Evolutionary conservation across 2,329 filamentous ascomycete genomes (phyloP).

Genomic region (Fusarium equiseti): DNA sequence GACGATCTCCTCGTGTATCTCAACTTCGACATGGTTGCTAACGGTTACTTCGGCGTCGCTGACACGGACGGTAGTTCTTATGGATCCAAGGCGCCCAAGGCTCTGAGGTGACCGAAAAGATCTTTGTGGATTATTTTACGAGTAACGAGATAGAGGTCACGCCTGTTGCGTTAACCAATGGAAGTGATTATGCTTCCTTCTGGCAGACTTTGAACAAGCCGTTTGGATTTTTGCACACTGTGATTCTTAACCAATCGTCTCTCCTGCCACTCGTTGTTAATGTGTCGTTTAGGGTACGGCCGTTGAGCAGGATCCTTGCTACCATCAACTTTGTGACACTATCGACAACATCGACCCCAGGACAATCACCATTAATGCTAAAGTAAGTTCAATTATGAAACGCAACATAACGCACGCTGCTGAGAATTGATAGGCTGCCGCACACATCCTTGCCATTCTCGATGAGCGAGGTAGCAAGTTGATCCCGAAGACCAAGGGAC

Average conservation of each 20-base stretch:
- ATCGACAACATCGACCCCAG: conserved; percentile 53
- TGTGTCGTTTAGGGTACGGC: conserved; percentile 18
- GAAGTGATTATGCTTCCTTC: conserved; percentile 41
- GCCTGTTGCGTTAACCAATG: conserved; percentile 51
- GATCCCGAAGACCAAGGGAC: conserved; percentile 43
- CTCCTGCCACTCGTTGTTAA: too few species aligned
- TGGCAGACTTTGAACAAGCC: conserved; percentile 48
- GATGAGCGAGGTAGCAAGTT: conserved; percentile 41
- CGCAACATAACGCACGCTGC: too few species aligned
- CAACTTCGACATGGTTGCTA: conserved; percentile 43
- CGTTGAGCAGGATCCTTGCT: conserved; percentile 45
- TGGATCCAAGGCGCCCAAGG: conserved; percentile 46
- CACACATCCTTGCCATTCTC: conserved; percentile 55
- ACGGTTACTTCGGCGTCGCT: conserved; percentile 40
- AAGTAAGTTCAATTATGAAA: conserved; percentile 40
- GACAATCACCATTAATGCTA: conserved; percentile 46
- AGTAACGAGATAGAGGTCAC: conserved; percentile 49
- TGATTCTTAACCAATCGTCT: background rate
- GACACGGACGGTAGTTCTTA: conserved; percentile 45
- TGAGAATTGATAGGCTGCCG: conserved; percentile 55
- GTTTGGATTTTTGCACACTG: conserved; percentile 39
- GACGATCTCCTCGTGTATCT: conserved; percentile 40
- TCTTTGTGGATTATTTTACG: conserved; percentile 46
- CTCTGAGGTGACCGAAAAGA: conserved; percentile 45
- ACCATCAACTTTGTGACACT: conserved; percentile 53